phyloP scores from a whole-genome alignment of 1,284 basidiomycete genomes.

The Papiliotrema nemorosa region DNA sequence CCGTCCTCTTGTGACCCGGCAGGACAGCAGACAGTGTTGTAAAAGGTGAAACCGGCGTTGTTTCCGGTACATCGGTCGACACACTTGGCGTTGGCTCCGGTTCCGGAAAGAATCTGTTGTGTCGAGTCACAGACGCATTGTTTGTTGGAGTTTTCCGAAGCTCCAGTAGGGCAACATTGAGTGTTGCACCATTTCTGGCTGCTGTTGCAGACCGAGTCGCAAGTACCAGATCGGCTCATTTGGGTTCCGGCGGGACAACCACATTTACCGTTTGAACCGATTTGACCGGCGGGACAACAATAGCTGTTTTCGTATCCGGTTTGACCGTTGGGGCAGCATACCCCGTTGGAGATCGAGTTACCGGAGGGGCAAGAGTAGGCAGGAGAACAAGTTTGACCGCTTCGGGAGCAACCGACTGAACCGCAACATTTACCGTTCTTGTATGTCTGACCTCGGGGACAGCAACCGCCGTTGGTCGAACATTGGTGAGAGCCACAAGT shows the following conservation, averaged over 20 bases:
- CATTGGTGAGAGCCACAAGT: slow-evolving; percentile 15
- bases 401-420: slow-evolving; percentile 19
- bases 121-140: slow-evolving; percentile 9
- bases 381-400: slow-evolving; percentile 19
- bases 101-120: not conserved
- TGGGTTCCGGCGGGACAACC: slow-evolving; percentile 12
- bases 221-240: slow-evolving; percentile 12
- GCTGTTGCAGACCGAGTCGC: slow-evolving; percentile 2
- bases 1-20: slow-evolving; percentile 18
- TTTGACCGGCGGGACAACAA: slow-evolving; percentile 22
- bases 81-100: not conserved
- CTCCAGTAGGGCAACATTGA: slow-evolving; percentile 8
- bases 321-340: slow-evolving; percentile 53
- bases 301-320: slow-evolving; percentile 16
- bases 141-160: not conserved
- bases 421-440: slow-evolving; percentile 30
- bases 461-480: slow-evolving; percentile 30
- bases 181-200: slow-evolving; percentile 4
- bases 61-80: slow-evolving; percentile 19
- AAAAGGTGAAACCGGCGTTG: slow-evolving; percentile 13
- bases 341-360: slow-evolving; percentile 57
- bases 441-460: slow-evolving; percentile 33
- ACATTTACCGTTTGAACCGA: slow-evolving; percentile 15
- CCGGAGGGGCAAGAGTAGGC: slow-evolving; percentile 31
- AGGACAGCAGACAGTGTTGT: slow-evolving; percentile 28